Evolutionary conservation across 2,329 filamentous ascomycete genomes (phyloP), one percentile per base, ranked within the genome.

Genomic region (Pseudocercospora cruenta): DNA sequence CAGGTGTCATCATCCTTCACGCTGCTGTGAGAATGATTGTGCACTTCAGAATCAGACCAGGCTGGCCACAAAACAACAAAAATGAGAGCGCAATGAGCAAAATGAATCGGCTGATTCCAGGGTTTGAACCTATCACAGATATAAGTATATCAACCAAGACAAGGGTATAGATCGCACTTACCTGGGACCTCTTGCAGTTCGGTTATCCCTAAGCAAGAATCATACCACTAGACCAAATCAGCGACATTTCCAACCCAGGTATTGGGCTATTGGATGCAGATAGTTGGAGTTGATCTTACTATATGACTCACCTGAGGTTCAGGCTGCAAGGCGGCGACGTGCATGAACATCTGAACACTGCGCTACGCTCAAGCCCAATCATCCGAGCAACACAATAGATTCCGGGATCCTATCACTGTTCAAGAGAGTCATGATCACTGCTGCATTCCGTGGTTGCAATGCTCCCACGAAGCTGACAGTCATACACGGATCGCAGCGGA

Each of bases 161-260:
- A n/a, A n/a, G n/a, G n/a, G n/a, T n/a, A n/a, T n/a, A n/a, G n/a
- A n/a, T n/a, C n/a, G n/a, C n/a, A n/a, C n/a, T n/a, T n/a, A n/a
- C n/a, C 60, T 28, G 60, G 51, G 60, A 54, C 59, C 59, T 62
- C 59, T 39, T 31, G 16, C 59, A 54, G 21, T 12, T 53, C 21
- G n/a, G n/a, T 43, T 43, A n/a, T 3, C 39, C 39, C 39, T 43
- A 43, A 43, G 39, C 39, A 43, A 43, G 39, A 43, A 43, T 43
- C 39, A 43, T 43, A 43, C 39, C 39, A 19, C 39, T 43, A 43
- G 39, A 43, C 39, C 39, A 43, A 43, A 6, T 1, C 39, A 1
- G 39, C 39, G 5, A 43, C 7, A 16, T 8, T 8, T 19, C 3
- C 16, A n/a, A 36, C 33, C 33, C 33, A 10, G 33, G 39, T 1